Base-by-base conservation (phyloP, 257 asterid genomes). In the Nicotiana benthamiana region DNA sequence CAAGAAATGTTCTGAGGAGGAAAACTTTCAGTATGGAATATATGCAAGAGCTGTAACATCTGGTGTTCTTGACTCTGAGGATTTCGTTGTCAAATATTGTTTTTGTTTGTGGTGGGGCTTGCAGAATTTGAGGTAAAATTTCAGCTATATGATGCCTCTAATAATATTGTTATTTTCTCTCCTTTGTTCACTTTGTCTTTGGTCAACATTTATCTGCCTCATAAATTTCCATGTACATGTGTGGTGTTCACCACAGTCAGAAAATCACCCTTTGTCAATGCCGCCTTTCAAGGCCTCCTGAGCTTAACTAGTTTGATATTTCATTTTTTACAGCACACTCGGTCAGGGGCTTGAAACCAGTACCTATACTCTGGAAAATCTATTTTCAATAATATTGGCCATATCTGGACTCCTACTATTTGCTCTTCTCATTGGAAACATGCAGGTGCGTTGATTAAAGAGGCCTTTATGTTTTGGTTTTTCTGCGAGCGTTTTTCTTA, bases 311-410 rank as follows among this genome's bases (percentile, higher is more conserved):
- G 32, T 79, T 22, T 77, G 43, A 4, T 65, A 52, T 85, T 79
- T 75, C 53, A 62, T 40, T 81, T 30, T 82, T 48, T 65, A 78
- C 90, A 95, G 99, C 84, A 92, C 99, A 57, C 93, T 92, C 80
- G 99, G 98, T 70, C 99, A 95, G 89, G 99, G 98, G 87, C 99
- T 93, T 52, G 56, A 82, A 66, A 93, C 99, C 63, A 93, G 98
- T 83, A 93, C 98, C 28, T 93, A 93, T 83, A 95, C 98, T 3
- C 92, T 91, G 75, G 99, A 95, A 81, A 94, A 92, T 82, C 80
- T 95, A 68, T 95, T 93, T 81, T 95, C 97, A 6, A 95, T 95
- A 76, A 88, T 95, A 81, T 86, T 92, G 5, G 90, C 93, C 77
- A 93, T 95, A 86, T 85, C 88, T 10, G 98, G 98, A 68, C 98